These are phyloP conservation scores for Suhomyces bribrorum DNA, from an alignment of 1,139 yeast species.

Conservation along the genomic window DNA sequence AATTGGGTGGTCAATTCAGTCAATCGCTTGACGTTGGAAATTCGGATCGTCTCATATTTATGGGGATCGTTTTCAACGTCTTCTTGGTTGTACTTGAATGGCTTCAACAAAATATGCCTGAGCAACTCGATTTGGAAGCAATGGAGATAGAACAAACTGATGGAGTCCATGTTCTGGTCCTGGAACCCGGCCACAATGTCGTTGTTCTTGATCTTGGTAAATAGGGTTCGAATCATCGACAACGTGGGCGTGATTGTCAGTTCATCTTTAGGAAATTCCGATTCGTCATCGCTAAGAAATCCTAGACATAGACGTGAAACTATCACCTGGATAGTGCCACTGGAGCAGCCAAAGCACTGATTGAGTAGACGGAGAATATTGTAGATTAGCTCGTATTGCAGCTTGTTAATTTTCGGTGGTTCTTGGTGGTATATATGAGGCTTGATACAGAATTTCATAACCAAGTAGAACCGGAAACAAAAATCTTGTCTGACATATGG, in stretches of 20 bases:
- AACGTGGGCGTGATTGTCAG: constrained; percentile 1
- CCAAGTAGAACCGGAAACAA: constrained; percentile 7
- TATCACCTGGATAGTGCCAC: neutral
- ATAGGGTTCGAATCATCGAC: constrained; percentile 1
- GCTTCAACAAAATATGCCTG: constrained; percentile 7
- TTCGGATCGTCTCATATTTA: constrained; percentile 4
- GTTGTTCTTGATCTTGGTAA: constrained; percentile 2
- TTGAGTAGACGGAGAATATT: constrained; percentile 11
- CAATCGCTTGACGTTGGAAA: constrained; percentile 9
- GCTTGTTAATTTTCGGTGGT: neutral
- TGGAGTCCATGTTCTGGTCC: neutral
- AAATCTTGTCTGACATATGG: constrained; percentile 8
- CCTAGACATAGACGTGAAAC: constrained; percentile 1
- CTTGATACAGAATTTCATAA: constrained; percentile 6
- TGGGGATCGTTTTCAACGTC: constrained; percentile 1
- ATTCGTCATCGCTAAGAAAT: constrained; percentile 5
- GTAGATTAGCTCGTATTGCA: constrained; percentile 9
- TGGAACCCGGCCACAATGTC: constrained; percentile 7
- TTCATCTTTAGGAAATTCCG: neutral
- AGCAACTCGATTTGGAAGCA: constrained; percentile 16
- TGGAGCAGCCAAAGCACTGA: constrained; percentile 7
- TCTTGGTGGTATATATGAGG: constrained; percentile 5
- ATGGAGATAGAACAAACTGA: constrained; percentile 15
- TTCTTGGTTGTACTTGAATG: constrained; percentile 5
- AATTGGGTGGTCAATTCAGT: constrained; percentile 11